Evolutionary conservation across 2,329 filamentous ascomycete genomes (phyloP), one percentile per base, ranked within the genome.

Genomic region (Alternaria consortialis): DNA sequence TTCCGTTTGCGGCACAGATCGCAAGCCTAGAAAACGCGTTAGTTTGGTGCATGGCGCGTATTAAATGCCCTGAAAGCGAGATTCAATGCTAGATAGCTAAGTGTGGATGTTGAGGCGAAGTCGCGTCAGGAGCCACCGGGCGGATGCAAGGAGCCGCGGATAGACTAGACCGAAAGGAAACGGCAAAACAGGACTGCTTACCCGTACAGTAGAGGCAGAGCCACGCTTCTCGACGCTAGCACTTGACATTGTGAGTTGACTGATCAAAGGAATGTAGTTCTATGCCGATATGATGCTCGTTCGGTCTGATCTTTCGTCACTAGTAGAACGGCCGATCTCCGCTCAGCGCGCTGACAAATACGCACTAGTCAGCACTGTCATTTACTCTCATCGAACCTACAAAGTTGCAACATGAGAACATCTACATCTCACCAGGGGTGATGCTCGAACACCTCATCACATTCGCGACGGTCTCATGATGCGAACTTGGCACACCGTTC

Each of bases 1-100:
- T 74, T 74, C 34, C 70, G 66, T 47, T 65, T 67, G 17, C 70
- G 63, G 56, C 69, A 74, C 8, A 71, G 68, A 63, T 74, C 73
- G 46, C 68, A 74, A 20, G 69, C 67, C 70, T 73, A 37, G 6
- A 17, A 17, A 9, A 25, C 36, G 25, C 29, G 53, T 44, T 31
- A 40, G 31, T 29, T 4, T 12, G 2, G 23, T 31, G 4, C 5
- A n/a, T 13, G 13, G 25, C 37, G 40, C 31, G 17, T 15, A 7
- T 15, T 12, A 12, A 15, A 12, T 13, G 11, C 25, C 39, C 23
- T 23, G 8, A 4, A 32, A 27, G 53, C 32, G 43, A 48, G 13
- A 17, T 34, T 34, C 12, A 29, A 48, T 34, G 44, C 44, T 48
- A n/a, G 4, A 36, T 46, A 9, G 31, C 8, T 39, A 8, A 15